Evolutionary conservation across 140 eudicot species (phyloP).

Genomic region (Bidens hawaiensis): DNA sequence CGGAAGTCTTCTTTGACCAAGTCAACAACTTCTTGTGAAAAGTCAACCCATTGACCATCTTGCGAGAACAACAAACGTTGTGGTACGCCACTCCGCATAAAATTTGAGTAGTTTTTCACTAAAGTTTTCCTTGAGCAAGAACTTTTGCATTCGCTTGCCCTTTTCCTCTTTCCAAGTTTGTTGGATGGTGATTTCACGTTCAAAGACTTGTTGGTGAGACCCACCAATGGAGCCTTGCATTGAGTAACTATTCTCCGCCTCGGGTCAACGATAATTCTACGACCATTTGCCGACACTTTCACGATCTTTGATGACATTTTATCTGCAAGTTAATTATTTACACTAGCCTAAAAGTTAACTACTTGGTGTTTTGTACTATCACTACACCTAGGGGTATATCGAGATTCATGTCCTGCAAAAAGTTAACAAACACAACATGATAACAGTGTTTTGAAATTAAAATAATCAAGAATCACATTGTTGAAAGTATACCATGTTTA

Average conservation of each 20-base stretch:
- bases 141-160: conserved; percentile 35
- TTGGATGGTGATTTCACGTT: conserved; percentile 31
- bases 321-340: conserved; percentile 36
- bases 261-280: conserved; percentile 38
- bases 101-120: conserved; percentile 53
- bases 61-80: conserved; percentile 66
- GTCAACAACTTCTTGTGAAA: conserved; percentile 41
- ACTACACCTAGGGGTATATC: conserved; percentile 17
- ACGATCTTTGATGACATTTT: conserved; percentile 58
- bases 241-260: conserved; percentile 56
- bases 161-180: conserved; percentile 63
- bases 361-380: conserved; percentile 17
- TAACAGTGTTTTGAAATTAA: background rate
- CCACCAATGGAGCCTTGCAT: conserved; percentile 22
- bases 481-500: conserved; percentile 29
- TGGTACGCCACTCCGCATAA: conserved; percentile 54
- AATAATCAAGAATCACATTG: background rate
- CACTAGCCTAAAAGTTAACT: conserved; percentile 31
- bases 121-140: conserved; percentile 38
- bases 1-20: conserved; percentile 53
- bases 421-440: background rate
- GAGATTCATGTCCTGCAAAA: conserved; percentile 31
- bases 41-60: conserved; percentile 82
- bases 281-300: conserved; percentile 60
- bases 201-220: conserved; percentile 24